Conservation (phyloP, 2,329 filamentous ascomycete genomes). For the Waltergamsia citrina region DNA sequence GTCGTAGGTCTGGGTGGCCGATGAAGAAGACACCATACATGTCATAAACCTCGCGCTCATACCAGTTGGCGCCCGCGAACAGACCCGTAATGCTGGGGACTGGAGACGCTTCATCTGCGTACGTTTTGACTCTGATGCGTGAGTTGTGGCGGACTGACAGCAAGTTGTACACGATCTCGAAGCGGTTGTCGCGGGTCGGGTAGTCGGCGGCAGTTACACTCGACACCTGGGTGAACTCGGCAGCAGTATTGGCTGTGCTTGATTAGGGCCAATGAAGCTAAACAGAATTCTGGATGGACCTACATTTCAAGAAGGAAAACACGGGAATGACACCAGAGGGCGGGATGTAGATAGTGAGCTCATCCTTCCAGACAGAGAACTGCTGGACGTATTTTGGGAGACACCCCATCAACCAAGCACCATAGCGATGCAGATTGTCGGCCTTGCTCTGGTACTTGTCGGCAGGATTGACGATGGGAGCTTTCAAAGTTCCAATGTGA, state of each 20-base stretch:
- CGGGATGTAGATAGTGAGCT: constrained; percentile 87
- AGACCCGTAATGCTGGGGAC: constrained; percentile 80
- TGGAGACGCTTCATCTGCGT: constrained; percentile 90
- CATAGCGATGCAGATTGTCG: constrained; percentile 85
- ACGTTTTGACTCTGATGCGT: constrained; percentile 95
- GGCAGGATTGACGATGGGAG: constrained; percentile 77
- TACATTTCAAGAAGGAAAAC: constrained; percentile 85
- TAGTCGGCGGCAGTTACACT: constrained; percentile 94
- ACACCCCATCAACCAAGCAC: constrained; percentile 92
- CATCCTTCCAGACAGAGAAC: constrained; percentile 99
- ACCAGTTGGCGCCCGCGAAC: constrained; percentile 97
- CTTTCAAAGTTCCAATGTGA: constrained; percentile 56
- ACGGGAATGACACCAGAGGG: constrained; percentile 84
- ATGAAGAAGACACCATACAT: constrained; percentile 96
- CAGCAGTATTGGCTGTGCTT: constrained; percentile 74
- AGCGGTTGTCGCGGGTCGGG: constrained; percentile 88
- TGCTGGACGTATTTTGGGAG: constrained; percentile 98
- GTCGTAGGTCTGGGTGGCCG: constrained; percentile 86
- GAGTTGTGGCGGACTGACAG: constrained; percentile 94
- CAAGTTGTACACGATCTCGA: constrained; percentile 97
- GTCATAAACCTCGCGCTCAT: constrained; percentile 96
- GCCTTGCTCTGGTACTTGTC: constrained; percentile 88
- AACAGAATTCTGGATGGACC: constrained; percentile 8
- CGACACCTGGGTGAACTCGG: constrained; percentile 90
- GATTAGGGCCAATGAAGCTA: constrained; percentile 5